Conservation (phyloP, 345 rosid genomes). For the Dipteronia dyeriana region DNA sequence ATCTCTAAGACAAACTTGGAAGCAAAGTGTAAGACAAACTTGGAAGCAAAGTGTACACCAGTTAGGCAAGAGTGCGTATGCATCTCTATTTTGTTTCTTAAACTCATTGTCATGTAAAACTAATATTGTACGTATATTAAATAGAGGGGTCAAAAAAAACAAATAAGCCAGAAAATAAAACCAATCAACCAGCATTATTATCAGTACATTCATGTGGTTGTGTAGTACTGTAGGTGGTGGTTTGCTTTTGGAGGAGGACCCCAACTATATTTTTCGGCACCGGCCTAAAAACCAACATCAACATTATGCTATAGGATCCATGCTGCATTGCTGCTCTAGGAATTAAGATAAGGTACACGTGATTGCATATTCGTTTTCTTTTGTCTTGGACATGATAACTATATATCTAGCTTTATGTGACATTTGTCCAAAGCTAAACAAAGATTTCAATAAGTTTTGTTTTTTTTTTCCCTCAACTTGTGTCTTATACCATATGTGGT, state of each 20-base stretch:
- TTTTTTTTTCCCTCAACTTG: not conserved
- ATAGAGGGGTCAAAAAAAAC: not conserved
- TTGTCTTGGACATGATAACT: not conserved
- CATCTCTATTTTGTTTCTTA: too few species aligned
- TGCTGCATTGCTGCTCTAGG: too few species aligned
- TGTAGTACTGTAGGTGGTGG: not conserved
- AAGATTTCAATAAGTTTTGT: constrained; percentile 11
- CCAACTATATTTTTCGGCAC: constrained; percentile 16
- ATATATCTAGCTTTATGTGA: not conserved
- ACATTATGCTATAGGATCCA: not conserved
- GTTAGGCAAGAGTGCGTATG: too few species aligned
- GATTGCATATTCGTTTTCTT: constrained; percentile 7
- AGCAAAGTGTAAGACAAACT: too few species aligned
- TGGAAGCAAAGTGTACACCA: too few species aligned
- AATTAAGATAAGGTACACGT: not conserved
- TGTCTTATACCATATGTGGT: too few species aligned
- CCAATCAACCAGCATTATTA: not conserved
- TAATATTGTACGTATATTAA: too few species aligned
- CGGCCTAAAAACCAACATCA: constrained; percentile 8
- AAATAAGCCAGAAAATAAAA: constrained; percentile 24
- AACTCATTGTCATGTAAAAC: too few species aligned
- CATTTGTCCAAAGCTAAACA: not conserved
- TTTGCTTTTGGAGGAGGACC: constrained; percentile 4
- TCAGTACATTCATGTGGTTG: too few species aligned
- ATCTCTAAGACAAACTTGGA: too few species aligned